Base-by-base conservation (phyloP, 2,329 filamentous ascomycete species). In the Raffaelea arxii region DNA sequence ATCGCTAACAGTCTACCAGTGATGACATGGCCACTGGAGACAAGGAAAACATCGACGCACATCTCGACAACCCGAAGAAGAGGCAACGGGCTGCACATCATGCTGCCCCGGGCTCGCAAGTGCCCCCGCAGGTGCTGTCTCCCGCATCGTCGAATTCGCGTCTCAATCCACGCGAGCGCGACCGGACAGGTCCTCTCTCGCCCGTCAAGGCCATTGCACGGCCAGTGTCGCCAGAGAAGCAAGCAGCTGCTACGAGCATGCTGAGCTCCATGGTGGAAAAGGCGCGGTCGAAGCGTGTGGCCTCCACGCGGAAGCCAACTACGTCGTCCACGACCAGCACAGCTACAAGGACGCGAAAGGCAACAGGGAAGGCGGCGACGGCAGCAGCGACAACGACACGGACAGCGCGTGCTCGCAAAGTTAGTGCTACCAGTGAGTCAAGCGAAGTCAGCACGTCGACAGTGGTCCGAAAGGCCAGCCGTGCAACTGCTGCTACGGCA, bases 111-210 rank as follows among this genome's bases (percentile, higher is more conserved):
- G 39, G 30, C 23, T 25, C 46, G 6, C 44, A 49, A 24, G 11
- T 68, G 53, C 63, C 77, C 51, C 66, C 72, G 43, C 73, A 84
- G 61, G 75, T 94, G 32, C 71, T 94, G 3, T 94, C 89, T 2
- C 88, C 88, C 2, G 84, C 86, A 44, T 90, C 86, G 0, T 82
- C 84, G 49, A 94, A 94, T 59, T 84, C 85, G 6, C 80, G 86
- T 44, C 73, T 84, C 16, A 68, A 77, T 21, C 77, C 77, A 19
- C 75, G 78, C 42, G 67, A 62, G 53, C 62, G 69, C 4, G 51
- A 54, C 4, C 49, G 39, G 5, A 18, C 46, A 21, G 62, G 61
- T 9, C 65, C 68, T 6, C 56, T 59, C 2, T 76, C 78, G n/a
- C 73, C 77, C 14, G 62, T 66, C 22, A 82, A 83, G 58, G 70